A percentile compares a stretch with the other conserved stretches of the same genome.
phyloP scores from a whole-genome alignment of 495 filamentous ascomycete species.

The Xylaria nigripes region DNA sequence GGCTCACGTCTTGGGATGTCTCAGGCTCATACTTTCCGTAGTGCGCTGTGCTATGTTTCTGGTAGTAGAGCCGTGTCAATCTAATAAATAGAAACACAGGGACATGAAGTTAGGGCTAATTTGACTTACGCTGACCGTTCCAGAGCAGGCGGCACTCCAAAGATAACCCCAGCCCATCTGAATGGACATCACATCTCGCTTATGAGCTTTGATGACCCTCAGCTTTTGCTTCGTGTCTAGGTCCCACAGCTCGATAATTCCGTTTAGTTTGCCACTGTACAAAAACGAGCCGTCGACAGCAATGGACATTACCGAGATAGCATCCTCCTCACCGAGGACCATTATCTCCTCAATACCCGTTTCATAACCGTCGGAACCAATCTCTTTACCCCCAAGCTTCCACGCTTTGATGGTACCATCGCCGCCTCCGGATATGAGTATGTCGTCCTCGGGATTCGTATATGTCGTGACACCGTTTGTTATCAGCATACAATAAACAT shows the following conservation, averaged over 20 bases:
- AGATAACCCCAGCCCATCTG: constrained; percentile 74
- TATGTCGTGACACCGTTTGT: constrained; percentile 54
- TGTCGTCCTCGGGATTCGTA: constrained; percentile 61
- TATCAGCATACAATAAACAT: constrained; percentile 90
- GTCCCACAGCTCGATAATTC: constrained; percentile 95
- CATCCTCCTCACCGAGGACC: constrained; percentile 67
- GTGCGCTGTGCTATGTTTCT: constrained; percentile 53
- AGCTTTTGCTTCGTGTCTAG: constrained; percentile 88
- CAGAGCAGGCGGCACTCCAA: constrained; percentile 75
- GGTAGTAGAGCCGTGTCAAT: constrained; percentile 1
- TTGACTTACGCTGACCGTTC: constrained; percentile 63
- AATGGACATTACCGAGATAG: constrained; percentile 72
- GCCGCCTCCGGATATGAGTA: constrained; percentile 82
- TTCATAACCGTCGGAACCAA: constrained; percentile 31
- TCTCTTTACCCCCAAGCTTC: constrained; percentile 51
- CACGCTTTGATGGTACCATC: constrained; percentile 91
- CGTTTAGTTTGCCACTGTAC: constrained; percentile 80
- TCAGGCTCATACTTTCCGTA: constrained; percentile 42
- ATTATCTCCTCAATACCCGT: constrained; percentile 52
- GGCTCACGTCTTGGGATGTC: constrained; percentile 63
- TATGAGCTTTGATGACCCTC: constrained; percentile 69
- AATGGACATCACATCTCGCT: constrained; percentile 77
- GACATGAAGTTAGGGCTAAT: background rate
- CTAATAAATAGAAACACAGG: background rate
- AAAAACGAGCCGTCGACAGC: constrained; percentile 80